Conservation (phyloP, 2,329 filamentous ascomycete species). For the Didymella arachidicola region DNA sequence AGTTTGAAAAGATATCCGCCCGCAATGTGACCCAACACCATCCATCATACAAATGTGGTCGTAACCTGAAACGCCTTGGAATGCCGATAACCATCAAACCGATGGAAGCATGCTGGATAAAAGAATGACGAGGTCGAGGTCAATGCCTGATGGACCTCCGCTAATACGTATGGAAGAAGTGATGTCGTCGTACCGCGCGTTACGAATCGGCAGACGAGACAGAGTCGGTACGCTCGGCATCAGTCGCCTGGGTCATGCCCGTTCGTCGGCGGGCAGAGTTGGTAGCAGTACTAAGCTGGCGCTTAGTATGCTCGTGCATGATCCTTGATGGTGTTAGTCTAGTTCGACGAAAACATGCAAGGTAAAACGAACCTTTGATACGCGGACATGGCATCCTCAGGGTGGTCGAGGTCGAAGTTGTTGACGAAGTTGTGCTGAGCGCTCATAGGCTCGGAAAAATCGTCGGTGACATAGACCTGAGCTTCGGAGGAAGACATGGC, state of each 20-base stretch:
- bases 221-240: conserved; percentile 20
- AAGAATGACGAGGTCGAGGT: neutral
- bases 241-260: conserved; percentile 19
- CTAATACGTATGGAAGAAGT: conserved; percentile 7
- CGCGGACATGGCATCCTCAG: conserved; percentile 49
- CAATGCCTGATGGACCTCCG: conserved; percentile 11
- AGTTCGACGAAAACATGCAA: neutral
- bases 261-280: conserved; percentile 55
- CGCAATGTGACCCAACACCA: conserved; percentile 7
- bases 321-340: conserved; percentile 45
- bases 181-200: fast-evolving
- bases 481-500: conserved; percentile 35
- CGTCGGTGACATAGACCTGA: conserved; percentile 49
- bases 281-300: conserved; percentile 56
- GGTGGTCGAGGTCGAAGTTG: conserved; percentile 54
- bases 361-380: conserved; percentile 53
- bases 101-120: conserved; percentile 2
- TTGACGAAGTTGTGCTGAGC: conserved; percentile 56
- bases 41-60: neutral
- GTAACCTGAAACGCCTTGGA: conserved; percentile 1
- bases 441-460: conserved; percentile 52
- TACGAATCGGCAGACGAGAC: conserved; percentile 35
- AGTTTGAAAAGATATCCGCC: conserved; percentile 6
- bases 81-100: conserved; percentile 11
- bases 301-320: conserved; percentile 61